These are phyloP conservation scores for Coniosporium apollinis DNA, from an alignment of 495 filamentous ascomycete genomes.

Conservation along the genomic window DNA sequence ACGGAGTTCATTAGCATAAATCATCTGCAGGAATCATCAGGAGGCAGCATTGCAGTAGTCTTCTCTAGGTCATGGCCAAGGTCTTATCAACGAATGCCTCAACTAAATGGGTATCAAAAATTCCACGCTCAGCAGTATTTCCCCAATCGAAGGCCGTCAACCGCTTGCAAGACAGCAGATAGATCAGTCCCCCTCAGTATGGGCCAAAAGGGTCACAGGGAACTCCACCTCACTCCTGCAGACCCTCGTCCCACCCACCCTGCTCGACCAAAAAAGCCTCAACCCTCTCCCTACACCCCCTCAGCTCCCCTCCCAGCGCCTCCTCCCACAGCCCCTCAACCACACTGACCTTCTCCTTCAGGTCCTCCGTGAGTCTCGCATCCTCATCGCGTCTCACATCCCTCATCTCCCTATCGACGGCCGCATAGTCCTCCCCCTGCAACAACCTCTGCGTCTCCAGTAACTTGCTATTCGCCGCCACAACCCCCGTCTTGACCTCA, in stretches of 20 bases:
- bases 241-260: conserved; percentile 26
- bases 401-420: conserved; percentile 37
- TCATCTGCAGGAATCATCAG: too few species aligned
- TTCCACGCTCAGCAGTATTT: too few species aligned
- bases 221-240: conserved; percentile 24
- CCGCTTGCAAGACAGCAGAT: too few species aligned
- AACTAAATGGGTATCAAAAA: too few species aligned
- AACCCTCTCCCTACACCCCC: conserved; percentile 32
- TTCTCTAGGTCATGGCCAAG: too few species aligned
- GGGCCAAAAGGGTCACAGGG: too few species aligned
- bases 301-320: conserved; percentile 43
- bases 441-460: conserved; percentile 41
- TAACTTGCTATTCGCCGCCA: conserved; percentile 37
- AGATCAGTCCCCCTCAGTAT: too few species aligned
- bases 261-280: conserved; percentile 16
- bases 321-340: conserved; percentile 80
- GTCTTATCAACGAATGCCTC: too few species aligned
- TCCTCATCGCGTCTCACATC: conserved; percentile 48
- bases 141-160: too few species aligned
- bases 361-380: conserved; percentile 54
- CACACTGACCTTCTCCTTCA: conserved; percentile 78
- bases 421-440: conserved; percentile 35
- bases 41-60: too few species aligned
- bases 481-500: conserved; percentile 71
- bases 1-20: too few species aligned